A percentile compares a stretch with the other conserved stretches of the same genome.
Evolutionary conservation across 2,329 filamentous ascomycete genomes (phyloP).

Genomic region (Chrysosporium queenslandicum): DNA sequence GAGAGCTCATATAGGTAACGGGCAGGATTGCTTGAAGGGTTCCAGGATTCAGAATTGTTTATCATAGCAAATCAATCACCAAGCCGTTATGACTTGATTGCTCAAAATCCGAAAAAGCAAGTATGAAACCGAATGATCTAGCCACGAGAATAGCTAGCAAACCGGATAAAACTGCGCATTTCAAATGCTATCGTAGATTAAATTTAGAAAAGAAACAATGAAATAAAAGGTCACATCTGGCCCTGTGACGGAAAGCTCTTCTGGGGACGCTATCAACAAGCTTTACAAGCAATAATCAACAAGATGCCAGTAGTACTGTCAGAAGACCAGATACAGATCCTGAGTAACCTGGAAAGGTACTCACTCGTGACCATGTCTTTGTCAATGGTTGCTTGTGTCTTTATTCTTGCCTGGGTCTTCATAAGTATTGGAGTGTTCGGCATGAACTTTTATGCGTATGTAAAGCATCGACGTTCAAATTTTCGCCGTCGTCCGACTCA

Average conservation of each 20-base stretch:
- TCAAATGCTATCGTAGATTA: no score
- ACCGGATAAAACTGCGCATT: not conserved
- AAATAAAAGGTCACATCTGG: not conserved
- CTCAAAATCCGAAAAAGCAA: not conserved
- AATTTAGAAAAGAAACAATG: not conserved
- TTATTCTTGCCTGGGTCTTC: not conserved
- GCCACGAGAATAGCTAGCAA: not conserved
- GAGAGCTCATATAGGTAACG: not conserved
- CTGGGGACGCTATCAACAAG: no score
- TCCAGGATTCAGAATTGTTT: not conserved
- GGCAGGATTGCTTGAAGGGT: not conserved
- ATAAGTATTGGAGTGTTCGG: not conserved
- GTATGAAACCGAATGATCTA: not conserved
- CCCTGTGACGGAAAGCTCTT: no score
- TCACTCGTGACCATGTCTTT: not conserved
- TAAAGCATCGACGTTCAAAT: not conserved
- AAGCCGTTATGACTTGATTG: not conserved
- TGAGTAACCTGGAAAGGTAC: not conserved
- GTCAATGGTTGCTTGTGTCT: not conserved
- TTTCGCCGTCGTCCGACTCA: not conserved
- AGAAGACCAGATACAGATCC: not conserved
- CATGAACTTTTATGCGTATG: not conserved
- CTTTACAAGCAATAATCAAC: not conserved
- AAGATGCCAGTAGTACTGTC: constrained; percentile 4
- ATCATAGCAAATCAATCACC: not conserved